These are phyloP conservation scores for Fusarium transvaalense DNA, from an alignment of 2,329 filamentous ascomycete genomes.

Conservation along the genomic window DNA sequence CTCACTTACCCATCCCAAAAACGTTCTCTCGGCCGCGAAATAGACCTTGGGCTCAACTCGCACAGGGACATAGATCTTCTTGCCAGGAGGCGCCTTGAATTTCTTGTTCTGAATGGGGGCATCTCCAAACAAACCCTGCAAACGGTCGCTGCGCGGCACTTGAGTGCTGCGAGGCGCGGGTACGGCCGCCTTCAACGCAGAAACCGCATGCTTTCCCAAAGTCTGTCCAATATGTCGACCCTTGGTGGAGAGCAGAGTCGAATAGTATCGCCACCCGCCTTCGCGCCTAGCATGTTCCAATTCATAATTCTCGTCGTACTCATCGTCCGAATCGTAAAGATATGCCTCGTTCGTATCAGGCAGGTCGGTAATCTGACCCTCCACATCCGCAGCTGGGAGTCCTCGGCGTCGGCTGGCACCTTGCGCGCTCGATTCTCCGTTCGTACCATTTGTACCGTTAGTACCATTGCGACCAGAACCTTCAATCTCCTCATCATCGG, in stretches of 20 bases:
- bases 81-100: constrained; percentile 82
- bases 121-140: constrained; percentile 65
- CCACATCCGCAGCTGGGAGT: constrained; percentile 71
- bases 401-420: constrained; percentile 55
- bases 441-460: constrained; percentile 49
- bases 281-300: constrained; percentile 82
- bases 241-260: constrained; percentile 66
- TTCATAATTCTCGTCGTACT: constrained; percentile 79
- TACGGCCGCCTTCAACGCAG: constrained; percentile 63
- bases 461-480: constrained; percentile 26
- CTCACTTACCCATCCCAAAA: constrained; percentile 84
- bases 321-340: constrained; percentile 89
- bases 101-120: constrained; percentile 68
- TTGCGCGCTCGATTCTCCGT: constrained; percentile 56
- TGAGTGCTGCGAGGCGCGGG: constrained; percentile 68
- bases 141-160: constrained; percentile 69
- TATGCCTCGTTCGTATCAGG: constrained; percentile 76
- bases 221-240: constrained; percentile 57
- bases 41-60: constrained; percentile 98
- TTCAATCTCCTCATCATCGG: constrained; percentile 70
- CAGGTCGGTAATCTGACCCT: constrained; percentile 81
- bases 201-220: constrained; percentile 58
- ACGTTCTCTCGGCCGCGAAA: constrained; percentile 95
- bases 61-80: constrained; percentile 95
- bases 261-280: constrained; percentile 82